Conservation (phyloP, 768 basidiomycete genomes). For the Clavulina sp. region DNA sequence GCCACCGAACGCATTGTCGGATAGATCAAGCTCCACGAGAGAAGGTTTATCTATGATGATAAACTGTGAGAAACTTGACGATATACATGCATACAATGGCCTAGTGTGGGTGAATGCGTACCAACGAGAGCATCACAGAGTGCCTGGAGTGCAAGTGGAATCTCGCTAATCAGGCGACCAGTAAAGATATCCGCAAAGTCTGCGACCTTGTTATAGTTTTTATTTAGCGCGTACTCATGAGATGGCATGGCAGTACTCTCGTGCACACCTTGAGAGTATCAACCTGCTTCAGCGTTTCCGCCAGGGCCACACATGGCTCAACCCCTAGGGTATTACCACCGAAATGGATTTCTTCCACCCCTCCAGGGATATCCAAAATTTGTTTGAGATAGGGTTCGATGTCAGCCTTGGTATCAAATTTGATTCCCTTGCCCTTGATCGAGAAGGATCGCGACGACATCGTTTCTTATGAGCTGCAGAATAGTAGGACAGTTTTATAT, state of each 20-base stretch:
- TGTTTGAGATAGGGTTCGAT: slow-evolving; percentile 49
- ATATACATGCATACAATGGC: too few relatives aligned
- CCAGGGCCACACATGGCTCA: slow-evolving; percentile 72
- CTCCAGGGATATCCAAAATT: slow-evolving; percentile 25
- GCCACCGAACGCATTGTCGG: slow-evolving; percentile 93
- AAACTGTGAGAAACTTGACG: too few relatives aligned
- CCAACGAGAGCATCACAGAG: slow-evolving; percentile 86
- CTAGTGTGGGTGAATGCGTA: too few relatives aligned
- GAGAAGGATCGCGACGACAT: slow-evolving; percentile 25
- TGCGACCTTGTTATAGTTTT: slow-evolving; percentile 42
- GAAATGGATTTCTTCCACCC: slow-evolving; percentile 79
- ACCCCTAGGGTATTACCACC: slow-evolving; percentile 91
- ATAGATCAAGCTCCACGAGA: slow-evolving; percentile 75
- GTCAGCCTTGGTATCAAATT: slow-evolving; percentile 59
- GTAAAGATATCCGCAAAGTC: slow-evolving; percentile 98
- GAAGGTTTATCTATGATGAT: slow-evolving; percentile 55
- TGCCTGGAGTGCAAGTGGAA: slow-evolving; percentile 73
- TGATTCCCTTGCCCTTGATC: slow-evolving; percentile 52
- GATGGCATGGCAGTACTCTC: slow-evolving; percentile 1
- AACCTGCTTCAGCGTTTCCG: slow-evolving; percentile 56
- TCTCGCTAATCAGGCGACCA: slow-evolving; percentile 86
- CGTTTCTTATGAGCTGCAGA: too few relatives aligned
- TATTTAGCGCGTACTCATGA: background rate
- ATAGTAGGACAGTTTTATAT: too few relatives aligned
- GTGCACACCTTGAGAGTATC: slow-evolving; percentile 45